Conservation (phyloP, 371 early-diverging fungal genomes). For the Mucor plumbeus region DNA sequence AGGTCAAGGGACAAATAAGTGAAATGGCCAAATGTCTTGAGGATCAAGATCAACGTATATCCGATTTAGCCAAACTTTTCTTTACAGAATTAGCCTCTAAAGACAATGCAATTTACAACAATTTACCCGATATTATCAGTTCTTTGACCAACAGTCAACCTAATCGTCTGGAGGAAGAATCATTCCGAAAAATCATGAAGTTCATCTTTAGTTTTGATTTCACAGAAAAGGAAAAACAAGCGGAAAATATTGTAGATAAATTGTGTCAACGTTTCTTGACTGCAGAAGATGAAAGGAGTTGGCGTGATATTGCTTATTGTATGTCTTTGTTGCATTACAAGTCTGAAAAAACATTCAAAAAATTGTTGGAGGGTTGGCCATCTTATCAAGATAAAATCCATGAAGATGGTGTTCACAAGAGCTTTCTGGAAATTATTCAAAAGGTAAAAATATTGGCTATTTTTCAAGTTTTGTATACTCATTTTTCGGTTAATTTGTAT, state of each 20-base stretch:
- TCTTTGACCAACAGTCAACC: constrained; percentile 71
- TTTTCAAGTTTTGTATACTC: neutral
- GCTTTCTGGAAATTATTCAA: constrained; percentile 79
- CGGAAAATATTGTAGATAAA: constrained; percentile 94
- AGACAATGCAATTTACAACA: constrained; percentile 98
- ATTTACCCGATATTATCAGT: constrained; percentile 95
- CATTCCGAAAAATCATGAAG: constrained; percentile 88
- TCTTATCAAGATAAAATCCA: constrained; percentile 88
- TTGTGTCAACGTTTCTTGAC: constrained; percentile 90
- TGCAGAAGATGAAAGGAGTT: constrained; percentile 71
- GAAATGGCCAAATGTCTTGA: constrained; percentile 97
- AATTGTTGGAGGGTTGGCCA: constrained; percentile 80
- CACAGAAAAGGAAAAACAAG: constrained; percentile 92
- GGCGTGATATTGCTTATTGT: constrained; percentile 94
- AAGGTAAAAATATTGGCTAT: constrained; percentile 59
- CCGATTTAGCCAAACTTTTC: constrained; percentile 91
- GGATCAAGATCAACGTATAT: constrained; percentile 85
- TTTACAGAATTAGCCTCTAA: constrained; percentile 95
- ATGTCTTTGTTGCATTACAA: constrained; percentile 86
- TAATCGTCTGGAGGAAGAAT: constrained; percentile 69
- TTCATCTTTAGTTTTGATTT: constrained; percentile 87
- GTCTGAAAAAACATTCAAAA: constrained; percentile 82
- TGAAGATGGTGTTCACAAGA: constrained; percentile 82
- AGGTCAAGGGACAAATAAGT: constrained; percentile 96
- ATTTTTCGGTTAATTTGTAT: constrained; percentile 6